Percentiles rank a stretch among this genome's conserved stretches.
Evolutionary conservation across 106 monocot genomes (phyloP).

Genomic region (Narthecium ossifragum): DNA sequence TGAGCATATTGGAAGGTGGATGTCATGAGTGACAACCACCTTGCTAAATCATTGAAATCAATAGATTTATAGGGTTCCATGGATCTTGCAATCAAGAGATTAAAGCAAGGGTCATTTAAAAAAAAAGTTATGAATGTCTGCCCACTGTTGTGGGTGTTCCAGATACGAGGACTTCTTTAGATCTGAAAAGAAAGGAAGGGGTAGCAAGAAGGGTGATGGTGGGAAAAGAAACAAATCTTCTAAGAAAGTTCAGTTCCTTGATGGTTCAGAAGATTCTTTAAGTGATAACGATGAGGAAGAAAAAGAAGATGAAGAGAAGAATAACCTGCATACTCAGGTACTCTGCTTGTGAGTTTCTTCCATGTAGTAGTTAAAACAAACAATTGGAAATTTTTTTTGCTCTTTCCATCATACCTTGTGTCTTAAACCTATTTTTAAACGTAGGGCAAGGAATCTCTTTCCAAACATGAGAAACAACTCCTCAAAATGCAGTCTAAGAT

Average conservation of each 20-base stretch:
- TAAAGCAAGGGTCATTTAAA: too few relatives aligned
- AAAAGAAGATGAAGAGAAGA: slow-evolving; percentile 20
- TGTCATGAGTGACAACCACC: too few relatives aligned
- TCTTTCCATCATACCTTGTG: background rate
- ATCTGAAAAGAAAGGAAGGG: slow-evolving; percentile 26
- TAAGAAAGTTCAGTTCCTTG: slow-evolving; percentile 20
- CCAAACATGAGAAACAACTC: slow-evolving; percentile 65
- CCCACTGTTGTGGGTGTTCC: slow-evolving; percentile 5
- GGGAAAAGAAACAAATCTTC: slow-evolving; percentile 13
- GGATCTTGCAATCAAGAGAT: background rate
- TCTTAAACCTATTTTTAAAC: slow-evolving; percentile 8
- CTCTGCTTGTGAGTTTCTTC: background rate
- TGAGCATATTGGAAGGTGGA: too few relatives aligned
- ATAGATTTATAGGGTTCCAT: background rate
- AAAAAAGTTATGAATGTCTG: too few relatives aligned
- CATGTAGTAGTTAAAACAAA: background rate
- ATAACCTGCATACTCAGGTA: slow-evolving; percentile 24
- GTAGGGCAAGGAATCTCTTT: slow-evolving; percentile 45
- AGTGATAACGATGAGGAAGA: slow-evolving; percentile 28
- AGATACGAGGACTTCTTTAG: slow-evolving; percentile 92
- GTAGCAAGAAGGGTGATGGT: slow-evolving; percentile 12
- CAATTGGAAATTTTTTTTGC: background rate
- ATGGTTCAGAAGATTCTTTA: slow-evolving; percentile 25
- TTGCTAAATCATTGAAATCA: background rate
- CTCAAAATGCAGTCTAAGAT: slow-evolving; percentile 57